Evolutionary conservation across 495 filamentous ascomycete genomes (phyloP), one percentile per base, ranked within the genome.

Genomic region (Lasiosphaeriaceae sp.): DNA sequence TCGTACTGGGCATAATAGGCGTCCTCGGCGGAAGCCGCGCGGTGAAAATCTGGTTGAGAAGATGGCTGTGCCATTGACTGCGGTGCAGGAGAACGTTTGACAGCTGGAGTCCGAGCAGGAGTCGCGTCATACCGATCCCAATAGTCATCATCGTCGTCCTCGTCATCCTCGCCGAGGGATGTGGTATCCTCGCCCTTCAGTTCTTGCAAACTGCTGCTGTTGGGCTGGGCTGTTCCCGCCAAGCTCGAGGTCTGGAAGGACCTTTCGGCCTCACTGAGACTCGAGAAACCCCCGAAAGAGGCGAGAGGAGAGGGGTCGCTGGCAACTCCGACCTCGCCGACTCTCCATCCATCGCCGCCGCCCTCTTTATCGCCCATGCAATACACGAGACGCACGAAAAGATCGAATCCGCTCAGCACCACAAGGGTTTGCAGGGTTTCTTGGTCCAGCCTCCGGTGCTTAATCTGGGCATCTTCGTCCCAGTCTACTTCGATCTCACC

Each of bases 51-150:
- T 11, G 58, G 34, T n/a, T 46, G 48, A 4, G 29, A 20, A 12
- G 35, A 24, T 11, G 61, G 11, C 2, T 51, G 55, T 1, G 54
- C 44, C 48, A 65, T 51, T 14, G 66, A 55, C 17, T 61, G 62
- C 1, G 85, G 82, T 1, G 83, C 83, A 1, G 85, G 83, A 11
- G 86, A 86, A 31, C 69, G 74, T 54, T 88, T 86, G 0, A 74
- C 70, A 1, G 84, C 83, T 6, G 93, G 93, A 19, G 91, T 93
- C 34, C 83, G 79, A 8, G 83, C 83, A 1, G 90, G 89, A 11
- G 90, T 94, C 9, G 85, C 83, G 75, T 97, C 94, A 68, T 98
- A 98, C 58, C 86, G 86, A 26, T 86, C 90, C 94, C 94, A 98
- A 71, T 97, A 98, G 62, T 85, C 89, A 58, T 92, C 92, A 56